phyloP scores from a whole-genome alignment of 2,329 filamentous ascomycete genomes.

The Fusarium sp. region DNA sequence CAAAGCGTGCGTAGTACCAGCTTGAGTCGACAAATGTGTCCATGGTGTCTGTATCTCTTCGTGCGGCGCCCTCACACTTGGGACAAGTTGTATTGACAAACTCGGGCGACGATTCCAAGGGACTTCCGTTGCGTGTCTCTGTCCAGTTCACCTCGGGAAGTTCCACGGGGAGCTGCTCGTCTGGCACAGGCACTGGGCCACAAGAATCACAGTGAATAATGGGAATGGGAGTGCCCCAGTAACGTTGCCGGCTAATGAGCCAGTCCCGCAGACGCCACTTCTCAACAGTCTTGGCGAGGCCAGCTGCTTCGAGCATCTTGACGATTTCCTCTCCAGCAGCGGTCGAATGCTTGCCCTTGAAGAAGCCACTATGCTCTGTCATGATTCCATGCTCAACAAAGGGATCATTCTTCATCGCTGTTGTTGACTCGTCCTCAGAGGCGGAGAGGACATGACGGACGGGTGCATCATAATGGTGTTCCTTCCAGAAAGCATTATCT shows the following conservation, averaged over 20 bases:
- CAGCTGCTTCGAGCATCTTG: conserved; percentile 62
- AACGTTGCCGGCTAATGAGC: conserved; percentile 91
- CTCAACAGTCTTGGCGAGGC: conserved; percentile 70
- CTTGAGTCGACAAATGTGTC: conserved; percentile 96
- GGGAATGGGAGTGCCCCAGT: conserved; percentile 92
- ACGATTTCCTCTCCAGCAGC: conserved; percentile 72
- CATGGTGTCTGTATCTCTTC: conserved; percentile 93
- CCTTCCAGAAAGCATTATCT: conserved; percentile 83
- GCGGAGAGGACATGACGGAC: conserved; percentile 72
- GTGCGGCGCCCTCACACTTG: conserved; percentile 74
- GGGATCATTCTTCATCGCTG: conserved; percentile 60
- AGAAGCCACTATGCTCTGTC: conserved; percentile 72
- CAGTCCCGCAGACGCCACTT: conserved; percentile 88
- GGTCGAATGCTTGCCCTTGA: conserved; percentile 70
- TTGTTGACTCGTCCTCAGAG: conserved; percentile 60
- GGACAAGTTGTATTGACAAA: conserved; percentile 84
- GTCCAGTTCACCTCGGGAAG: conserved; percentile 78
- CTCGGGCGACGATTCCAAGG: conserved; percentile 74
- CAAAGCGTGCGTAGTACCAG: conserved; percentile 89
- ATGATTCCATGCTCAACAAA: conserved; percentile 75
- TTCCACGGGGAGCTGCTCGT: conserved; percentile 78
- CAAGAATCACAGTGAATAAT: conserved; percentile 84
- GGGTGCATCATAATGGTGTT: conserved; percentile 70
- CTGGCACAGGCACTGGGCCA: conserved; percentile 82
- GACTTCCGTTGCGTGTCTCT: conserved; percentile 77